These are phyloP conservation scores for Aspergillus latus DNA, from an alignment of 2,329 filamentous ascomycete genomes.

Conservation along the genomic window DNA sequence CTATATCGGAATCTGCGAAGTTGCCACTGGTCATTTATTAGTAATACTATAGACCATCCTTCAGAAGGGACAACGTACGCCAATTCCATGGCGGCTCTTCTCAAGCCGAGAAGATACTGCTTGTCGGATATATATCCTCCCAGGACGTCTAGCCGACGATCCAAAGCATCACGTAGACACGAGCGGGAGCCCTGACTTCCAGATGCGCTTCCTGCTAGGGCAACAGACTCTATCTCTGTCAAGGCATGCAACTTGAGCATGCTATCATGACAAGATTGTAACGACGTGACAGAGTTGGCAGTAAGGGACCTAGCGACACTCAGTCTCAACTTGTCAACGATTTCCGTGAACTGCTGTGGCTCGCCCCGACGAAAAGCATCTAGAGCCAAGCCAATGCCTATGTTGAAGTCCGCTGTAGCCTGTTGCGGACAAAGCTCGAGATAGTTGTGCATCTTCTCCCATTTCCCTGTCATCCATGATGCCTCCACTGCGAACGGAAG, in stretches of 20 bases:
- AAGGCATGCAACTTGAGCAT: conserved; percentile 84
- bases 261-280: conserved; percentile 81
- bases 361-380: conserved; percentile 59
- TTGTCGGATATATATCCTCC: conserved; percentile 91
- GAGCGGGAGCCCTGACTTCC: conserved; percentile 17
- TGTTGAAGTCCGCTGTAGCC: conserved; percentile 69
- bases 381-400: conserved; percentile 70
- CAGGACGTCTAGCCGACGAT: conserved; percentile 79
- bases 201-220: conserved; percentile 43
- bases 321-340: conserved; percentile 66
- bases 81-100: conserved; percentile 83
- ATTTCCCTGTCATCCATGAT: conserved; percentile 84
- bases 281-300: conserved; percentile 71
- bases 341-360: conserved; percentile 52
- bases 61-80: conserved; percentile 36
- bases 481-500: conserved; percentile 87
- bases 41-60: conserved; percentile 6
- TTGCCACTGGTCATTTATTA: conserved; percentile 41
- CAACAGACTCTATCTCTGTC: conserved; percentile 80
- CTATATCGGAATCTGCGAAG: conserved; percentile 72
- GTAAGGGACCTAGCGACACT: conserved; percentile 73
- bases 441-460: conserved; percentile 71
- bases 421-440: conserved; percentile 43
- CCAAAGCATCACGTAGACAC: conserved; percentile 55
- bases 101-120: conserved; percentile 83